A percentile compares a stretch with the other conserved stretches of the same genome.
phyloP scores from a whole-genome alignment of 2,329 filamentous ascomycete genomes.

The Phoma sp. region DNA sequence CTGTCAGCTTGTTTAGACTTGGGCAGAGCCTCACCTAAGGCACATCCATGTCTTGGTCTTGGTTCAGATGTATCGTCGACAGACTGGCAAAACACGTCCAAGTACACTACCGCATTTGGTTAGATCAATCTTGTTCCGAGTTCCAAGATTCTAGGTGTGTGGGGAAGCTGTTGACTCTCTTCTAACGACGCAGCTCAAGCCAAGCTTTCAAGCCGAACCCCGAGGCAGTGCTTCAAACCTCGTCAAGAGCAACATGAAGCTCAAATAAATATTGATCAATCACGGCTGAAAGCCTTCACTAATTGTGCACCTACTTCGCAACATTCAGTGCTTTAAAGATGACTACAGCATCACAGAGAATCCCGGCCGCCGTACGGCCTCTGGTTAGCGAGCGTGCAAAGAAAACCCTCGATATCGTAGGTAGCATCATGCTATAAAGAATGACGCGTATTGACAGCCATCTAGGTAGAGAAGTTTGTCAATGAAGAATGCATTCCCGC shows the following conservation, averaged over 20 bases:
- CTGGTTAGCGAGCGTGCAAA: slow-evolving; percentile 83
- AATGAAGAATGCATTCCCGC: slow-evolving; percentile 82
- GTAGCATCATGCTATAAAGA: slow-evolving; percentile 5
- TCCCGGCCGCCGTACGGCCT: slow-evolving; percentile 62
- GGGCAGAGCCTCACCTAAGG: background rate
- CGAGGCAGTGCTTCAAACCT: background rate
- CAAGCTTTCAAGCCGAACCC: background rate
- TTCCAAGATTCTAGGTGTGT: too few relatives aligned
- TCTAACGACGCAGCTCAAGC: slow-evolving; percentile 1
- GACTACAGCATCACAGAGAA: slow-evolving; percentile 56
- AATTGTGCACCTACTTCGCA: background rate
- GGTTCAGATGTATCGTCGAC: background rate
- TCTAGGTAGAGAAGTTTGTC: slow-evolving; percentile 85
- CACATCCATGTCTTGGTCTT: background rate
- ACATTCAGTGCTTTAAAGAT: slow-evolving; percentile 12
- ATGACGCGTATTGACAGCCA: slow-evolving; percentile 1
- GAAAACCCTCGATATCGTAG: slow-evolving; percentile 76
- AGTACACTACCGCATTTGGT: background rate
- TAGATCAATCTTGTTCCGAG: background rate
- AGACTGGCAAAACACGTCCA: background rate
- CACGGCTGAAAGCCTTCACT: background rate
- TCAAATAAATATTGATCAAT: background rate
- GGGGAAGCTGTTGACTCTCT: slow-evolving; percentile 10
- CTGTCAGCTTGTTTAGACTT: background rate
- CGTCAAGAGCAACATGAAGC: background rate